Evolutionary conservation across 2,329 filamentous ascomycete species (phyloP).

Genomic region (Phyllosticta paracitricarpa): DNA sequence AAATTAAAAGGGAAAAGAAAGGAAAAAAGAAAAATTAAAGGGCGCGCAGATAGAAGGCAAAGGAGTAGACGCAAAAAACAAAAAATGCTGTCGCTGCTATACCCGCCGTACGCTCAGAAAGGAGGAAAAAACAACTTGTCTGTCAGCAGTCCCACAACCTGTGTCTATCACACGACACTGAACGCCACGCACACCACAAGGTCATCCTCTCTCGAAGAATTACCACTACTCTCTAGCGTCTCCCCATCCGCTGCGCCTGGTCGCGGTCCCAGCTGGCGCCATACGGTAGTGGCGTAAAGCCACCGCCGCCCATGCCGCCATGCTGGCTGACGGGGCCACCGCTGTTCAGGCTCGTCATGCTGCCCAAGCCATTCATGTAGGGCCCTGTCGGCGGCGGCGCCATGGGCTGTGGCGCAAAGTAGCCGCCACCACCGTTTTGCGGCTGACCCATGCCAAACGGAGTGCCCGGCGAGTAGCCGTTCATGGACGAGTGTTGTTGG

Average conservation of each 20-base stretch:
- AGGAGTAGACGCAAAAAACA: too few species aligned
- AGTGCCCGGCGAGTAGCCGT: neutral
- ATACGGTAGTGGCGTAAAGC: conserved; percentile 5
- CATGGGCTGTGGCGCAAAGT: neutral
- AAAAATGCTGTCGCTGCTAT: too few species aligned
- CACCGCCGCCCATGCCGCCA: neutral
- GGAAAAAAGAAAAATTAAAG: too few species aligned
- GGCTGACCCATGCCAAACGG: neutral
- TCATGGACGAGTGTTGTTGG: neutral
- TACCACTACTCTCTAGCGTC: neutral
- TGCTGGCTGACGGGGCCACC: neutral
- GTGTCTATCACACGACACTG: too few species aligned
- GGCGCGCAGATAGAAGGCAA: too few species aligned
- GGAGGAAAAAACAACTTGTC: too few species aligned
- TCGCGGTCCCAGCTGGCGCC: conserved; percentile 7
- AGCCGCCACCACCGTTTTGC: neutral
- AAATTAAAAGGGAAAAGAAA: too few species aligned
- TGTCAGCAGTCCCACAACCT: too few species aligned
- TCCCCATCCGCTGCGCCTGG: neutral
- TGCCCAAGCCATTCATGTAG: neutral
- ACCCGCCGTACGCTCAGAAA: too few species aligned
- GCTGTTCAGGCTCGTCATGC: neutral
- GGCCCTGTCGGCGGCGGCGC: neutral
- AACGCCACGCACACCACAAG: too few species aligned
- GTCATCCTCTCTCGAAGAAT: neutral